A percentile compares a stretch with the other conserved stretches of the same genome.
Evolutionary conservation across 352 stramenopile species (phyloP).

Genomic region (Bremia lactucae): DNA sequence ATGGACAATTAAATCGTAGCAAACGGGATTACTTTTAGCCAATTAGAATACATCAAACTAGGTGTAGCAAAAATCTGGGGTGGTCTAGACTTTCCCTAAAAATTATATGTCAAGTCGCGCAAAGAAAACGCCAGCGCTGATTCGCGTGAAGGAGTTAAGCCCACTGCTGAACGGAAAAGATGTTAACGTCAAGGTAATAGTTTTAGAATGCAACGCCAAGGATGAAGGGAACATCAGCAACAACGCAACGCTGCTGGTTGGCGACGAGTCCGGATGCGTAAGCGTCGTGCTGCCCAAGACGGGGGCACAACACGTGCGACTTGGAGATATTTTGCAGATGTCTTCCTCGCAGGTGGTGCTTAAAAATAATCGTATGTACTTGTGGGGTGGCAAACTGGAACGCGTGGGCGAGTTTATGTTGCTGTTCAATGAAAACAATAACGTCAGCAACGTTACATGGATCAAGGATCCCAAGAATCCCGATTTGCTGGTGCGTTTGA

Average conservation of each 20-base stretch:
- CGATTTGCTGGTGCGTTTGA: slow-evolving; percentile 37
- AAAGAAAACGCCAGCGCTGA: too few species aligned
- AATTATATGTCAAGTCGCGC: too few species aligned
- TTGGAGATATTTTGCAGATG: slow-evolving; percentile 68
- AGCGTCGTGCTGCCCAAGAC: slow-evolving; percentile 72
- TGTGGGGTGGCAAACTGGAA: slow-evolving; percentile 75
- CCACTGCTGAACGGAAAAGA: slow-evolving; percentile 52
- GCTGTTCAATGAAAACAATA: slow-evolving; percentile 77
- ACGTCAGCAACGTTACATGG: slow-evolving; percentile 78
- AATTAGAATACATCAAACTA: too few species aligned
- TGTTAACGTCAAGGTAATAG: slow-evolving; percentile 62
- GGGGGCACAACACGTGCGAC: slow-evolving; percentile 51
- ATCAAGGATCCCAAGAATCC: slow-evolving; percentile 71
- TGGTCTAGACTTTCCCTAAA: too few species aligned
- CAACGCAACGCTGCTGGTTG: slow-evolving; percentile 75
- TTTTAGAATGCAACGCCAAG: slow-evolving; percentile 77
- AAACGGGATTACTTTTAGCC: too few species aligned
- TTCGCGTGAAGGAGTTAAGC: slow-evolving; percentile 63
- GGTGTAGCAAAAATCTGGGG: too few species aligned
- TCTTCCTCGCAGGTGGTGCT: slow-evolving; percentile 58
- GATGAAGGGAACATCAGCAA: slow-evolving; percentile 60
- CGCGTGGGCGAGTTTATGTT: slow-evolving; percentile 77
- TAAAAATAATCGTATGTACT: slow-evolving; percentile 67
- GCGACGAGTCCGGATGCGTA: slow-evolving; percentile 71
- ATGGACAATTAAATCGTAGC: too few species aligned